A percentile compares a stretch with the other conserved stretches of the same genome.
These are phyloP conservation scores for Fusarium buxicola DNA, from an alignment of 2,329 filamentous ascomycete species.

Conservation along the genomic window DNA sequence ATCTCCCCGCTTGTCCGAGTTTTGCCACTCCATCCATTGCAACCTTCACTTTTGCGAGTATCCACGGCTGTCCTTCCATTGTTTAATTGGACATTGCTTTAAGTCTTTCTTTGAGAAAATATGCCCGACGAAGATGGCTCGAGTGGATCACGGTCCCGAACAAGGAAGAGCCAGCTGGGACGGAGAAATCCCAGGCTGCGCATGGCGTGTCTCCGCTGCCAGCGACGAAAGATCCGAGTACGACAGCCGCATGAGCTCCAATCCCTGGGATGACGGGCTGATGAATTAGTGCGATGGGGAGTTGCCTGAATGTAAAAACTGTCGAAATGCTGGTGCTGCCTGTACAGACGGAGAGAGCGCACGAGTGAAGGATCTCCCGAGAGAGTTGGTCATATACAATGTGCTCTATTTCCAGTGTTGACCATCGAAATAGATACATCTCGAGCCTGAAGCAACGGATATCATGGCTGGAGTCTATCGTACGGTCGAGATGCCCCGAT, in stretches of 20 bases:
- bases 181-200: constrained; percentile 45
- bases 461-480: constrained; percentile 59
- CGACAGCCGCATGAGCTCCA: constrained; percentile 1
- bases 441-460: constrained; percentile 55
- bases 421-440: constrained; percentile 40
- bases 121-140: constrained; percentile 29
- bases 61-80: background rate
- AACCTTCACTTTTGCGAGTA: background rate
- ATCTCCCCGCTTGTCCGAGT: constrained; percentile 29
- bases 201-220: constrained; percentile 54
- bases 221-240: constrained; percentile 62
- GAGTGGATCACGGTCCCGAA: constrained; percentile 6
- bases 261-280: background rate
- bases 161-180: constrained; percentile 31
- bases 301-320: constrained; percentile 56
- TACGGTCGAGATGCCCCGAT: constrained; percentile 56
- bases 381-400: constrained; percentile 49
- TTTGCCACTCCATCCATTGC: constrained; percentile 26
- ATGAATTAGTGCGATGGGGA: constrained; percentile 57
- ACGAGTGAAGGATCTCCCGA: constrained; percentile 54
- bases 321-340: constrained; percentile 54
- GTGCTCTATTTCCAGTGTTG: background rate
- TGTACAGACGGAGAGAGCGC: constrained; percentile 60
- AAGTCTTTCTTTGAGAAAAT: background rate
- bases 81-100: background rate